Conservation (phyloP, 2,329 filamentous ascomycete genomes). For the Claviceps fusiformis region DNA sequence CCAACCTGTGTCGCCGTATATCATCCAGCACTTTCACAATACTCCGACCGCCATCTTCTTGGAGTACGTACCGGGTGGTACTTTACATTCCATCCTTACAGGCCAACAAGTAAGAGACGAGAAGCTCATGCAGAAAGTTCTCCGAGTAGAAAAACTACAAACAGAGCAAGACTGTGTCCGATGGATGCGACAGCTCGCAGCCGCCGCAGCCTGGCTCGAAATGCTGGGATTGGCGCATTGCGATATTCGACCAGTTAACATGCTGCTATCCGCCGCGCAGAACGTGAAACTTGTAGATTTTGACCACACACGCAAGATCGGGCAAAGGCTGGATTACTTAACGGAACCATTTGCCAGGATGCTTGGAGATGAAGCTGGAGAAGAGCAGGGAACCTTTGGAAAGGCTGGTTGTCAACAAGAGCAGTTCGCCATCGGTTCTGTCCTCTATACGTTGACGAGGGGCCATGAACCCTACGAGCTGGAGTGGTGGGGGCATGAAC, state of each 20-base stretch:
- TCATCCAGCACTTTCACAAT: constrained; percentile 4
- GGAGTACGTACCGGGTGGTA: constrained; percentile 2
- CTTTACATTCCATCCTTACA: not conserved
- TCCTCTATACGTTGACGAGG: constrained; percentile 5
- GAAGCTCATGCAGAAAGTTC: not conserved
- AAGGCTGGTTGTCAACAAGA: constrained; percentile 4
- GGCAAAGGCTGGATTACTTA: not conserved
- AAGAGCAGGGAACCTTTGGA: constrained; percentile 3
- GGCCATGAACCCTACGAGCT: constrained; percentile 5
- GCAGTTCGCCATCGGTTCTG: constrained; percentile 7
- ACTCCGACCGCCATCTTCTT: constrained; percentile 6
- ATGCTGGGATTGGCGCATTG: constrained; percentile 5
- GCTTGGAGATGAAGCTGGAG: constrained; percentile 3
- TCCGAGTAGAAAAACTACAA: constrained; percentile 3
- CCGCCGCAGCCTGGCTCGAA: constrained; percentile 7
- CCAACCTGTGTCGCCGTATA: constrained; percentile 7
- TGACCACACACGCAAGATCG: not conserved
- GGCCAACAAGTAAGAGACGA: not conserved
- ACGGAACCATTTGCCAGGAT: constrained; percentile 7
- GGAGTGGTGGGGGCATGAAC: constrained; percentile 4
- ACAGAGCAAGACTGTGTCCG: not conserved
- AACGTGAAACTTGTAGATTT: constrained; percentile 6
- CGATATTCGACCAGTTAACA: constrained; percentile 6
- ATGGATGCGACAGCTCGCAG: constrained; percentile 7
- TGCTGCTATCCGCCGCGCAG: constrained; percentile 1